phyloP scores from a whole-genome alignment of 2,329 filamentous ascomycete species.

The Aspergillus pseudoviridinutans region DNA sequence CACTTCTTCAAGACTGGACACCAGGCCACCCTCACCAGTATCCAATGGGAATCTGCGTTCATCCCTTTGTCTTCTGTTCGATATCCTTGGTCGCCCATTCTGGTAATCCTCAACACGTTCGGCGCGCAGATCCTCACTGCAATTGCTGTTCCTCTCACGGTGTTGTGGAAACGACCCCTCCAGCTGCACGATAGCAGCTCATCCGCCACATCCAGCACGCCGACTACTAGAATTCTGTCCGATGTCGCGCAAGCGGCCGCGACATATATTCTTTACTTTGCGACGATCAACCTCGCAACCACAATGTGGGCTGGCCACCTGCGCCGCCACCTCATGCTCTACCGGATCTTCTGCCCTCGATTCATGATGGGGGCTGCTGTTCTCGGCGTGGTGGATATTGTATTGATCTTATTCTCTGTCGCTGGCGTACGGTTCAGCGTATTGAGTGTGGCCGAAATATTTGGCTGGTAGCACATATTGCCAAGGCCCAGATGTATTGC shows the following conservation, averaged over 20 bases:
- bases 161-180: constrained; percentile 84
- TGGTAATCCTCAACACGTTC: constrained; percentile 82
- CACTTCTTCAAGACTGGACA: constrained; percentile 98
- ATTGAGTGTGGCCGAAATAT: constrained; percentile 76
- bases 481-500: too few relatives aligned
- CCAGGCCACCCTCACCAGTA: constrained; percentile 78
- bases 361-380: constrained; percentile 78
- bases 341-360: constrained; percentile 84
- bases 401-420: constrained; percentile 67
- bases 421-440: constrained; percentile 72
- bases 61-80: constrained; percentile 76
- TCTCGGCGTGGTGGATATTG: constrained; percentile 71
- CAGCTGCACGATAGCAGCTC: constrained; percentile 55
- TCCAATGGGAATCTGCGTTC: constrained; percentile 96
- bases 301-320: constrained; percentile 88
- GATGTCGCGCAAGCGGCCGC: constrained; percentile 67
- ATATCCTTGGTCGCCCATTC: constrained; percentile 84
- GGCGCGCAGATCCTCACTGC: constrained; percentile 82
- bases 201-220: constrained; percentile 19
- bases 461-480: constrained; percentile 61
- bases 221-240: constrained; percentile 53
- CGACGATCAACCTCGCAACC: constrained; percentile 76
- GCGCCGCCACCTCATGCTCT: constrained; percentile 91
- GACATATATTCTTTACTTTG: constrained; percentile 77
- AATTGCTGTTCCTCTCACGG: constrained; percentile 72